phyloP scores from a whole-genome alignment of 129 eudicot genomes.

The Scalesia atractyloides region DNA sequence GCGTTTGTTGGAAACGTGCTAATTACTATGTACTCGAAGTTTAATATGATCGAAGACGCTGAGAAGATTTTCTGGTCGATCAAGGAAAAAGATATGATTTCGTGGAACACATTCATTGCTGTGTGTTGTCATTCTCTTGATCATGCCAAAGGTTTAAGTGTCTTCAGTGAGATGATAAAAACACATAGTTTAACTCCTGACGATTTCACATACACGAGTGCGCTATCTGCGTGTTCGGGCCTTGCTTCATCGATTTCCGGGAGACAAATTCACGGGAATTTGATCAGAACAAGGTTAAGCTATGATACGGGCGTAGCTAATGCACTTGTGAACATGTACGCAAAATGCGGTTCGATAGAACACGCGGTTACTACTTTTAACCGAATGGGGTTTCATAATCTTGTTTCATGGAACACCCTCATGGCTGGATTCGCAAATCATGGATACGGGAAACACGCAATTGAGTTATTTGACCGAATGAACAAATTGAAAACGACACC shows the following conservation, averaged over 20 bases:
- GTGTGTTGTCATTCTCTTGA: conserved; percentile 54
- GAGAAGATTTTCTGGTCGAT: conserved; percentile 57
- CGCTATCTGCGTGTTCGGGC: conserved; percentile 61
- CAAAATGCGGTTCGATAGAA: conserved; percentile 70
- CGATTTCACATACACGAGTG: conserved; percentile 66
- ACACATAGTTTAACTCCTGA: conserved; percentile 42
- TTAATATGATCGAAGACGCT: conserved; percentile 41
- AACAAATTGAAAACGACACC: conserved; percentile 46
- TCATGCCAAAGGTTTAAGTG: conserved; percentile 43
- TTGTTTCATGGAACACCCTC: conserved; percentile 78
- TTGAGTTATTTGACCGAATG: conserved; percentile 54
- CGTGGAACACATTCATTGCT: conserved; percentile 70
- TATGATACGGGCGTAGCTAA: conserved; percentile 62
- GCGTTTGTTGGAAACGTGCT: conserved; percentile 72
- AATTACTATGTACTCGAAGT: conserved; percentile 63
- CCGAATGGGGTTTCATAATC: conserved; percentile 44
- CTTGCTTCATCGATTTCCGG: conserved; percentile 61
- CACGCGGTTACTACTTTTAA: conserved; percentile 49
- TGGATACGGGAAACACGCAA: conserved; percentile 55
- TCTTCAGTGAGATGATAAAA: conserved; percentile 52
- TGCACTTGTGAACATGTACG: conserved; percentile 81
- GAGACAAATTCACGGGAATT: conserved; percentile 64
- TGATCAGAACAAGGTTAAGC: conserved; percentile 45
- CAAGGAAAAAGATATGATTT: conserved; percentile 60
- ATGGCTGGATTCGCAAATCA: conserved; percentile 76